A percentile compares a stretch with the other conserved stretches of the same genome.
phyloP scores from a whole-genome alignment of 2,329 filamentous ascomycete genomes.

The Fusarium sp. region DNA sequence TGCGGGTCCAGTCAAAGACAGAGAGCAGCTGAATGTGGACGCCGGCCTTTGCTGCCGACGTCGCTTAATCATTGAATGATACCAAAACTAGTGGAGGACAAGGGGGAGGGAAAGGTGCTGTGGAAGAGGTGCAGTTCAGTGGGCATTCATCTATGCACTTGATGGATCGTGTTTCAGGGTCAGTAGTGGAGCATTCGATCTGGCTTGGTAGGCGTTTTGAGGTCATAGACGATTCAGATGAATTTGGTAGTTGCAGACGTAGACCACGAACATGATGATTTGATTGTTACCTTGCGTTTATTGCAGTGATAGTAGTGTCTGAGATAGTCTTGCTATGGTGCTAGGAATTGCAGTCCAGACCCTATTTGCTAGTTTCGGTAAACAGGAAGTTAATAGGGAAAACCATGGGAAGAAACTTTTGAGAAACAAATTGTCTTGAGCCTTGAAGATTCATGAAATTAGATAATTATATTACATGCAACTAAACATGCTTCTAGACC shows the following conservation, averaged over 20 bases:
- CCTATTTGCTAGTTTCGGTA: too few relatives aligned
- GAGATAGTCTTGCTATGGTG: too few relatives aligned
- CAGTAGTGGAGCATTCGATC: slow-evolving; percentile 47
- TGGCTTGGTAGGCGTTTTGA: slow-evolving; percentile 53
- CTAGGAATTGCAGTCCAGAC: too few relatives aligned
- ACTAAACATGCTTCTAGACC: too few relatives aligned
- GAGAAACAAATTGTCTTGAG: too few relatives aligned
- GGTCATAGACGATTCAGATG: slow-evolving; percentile 55
- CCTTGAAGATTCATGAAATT: too few relatives aligned
- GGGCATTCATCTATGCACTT: slow-evolving; percentile 32
- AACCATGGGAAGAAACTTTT: too few relatives aligned
- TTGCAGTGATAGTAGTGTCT: too few relatives aligned
- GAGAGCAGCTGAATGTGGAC: slow-evolving; percentile 34
- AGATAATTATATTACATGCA: too few relatives aligned
- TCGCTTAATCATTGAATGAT: slow-evolving; percentile 46
- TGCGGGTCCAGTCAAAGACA: slow-evolving; percentile 9
- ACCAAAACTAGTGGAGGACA: slow-evolving; percentile 41
- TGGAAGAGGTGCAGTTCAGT: slow-evolving; percentile 23
- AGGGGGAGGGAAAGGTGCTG: slow-evolving; percentile 16
- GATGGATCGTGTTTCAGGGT: slow-evolving; percentile 39
- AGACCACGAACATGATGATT: slow-evolving; percentile 50
- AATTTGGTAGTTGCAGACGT: slow-evolving; percentile 50
- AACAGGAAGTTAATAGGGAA: too few relatives aligned
- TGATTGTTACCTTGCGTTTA: slow-evolving; percentile 28
- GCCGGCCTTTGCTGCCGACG: slow-evolving; percentile 31